Base-by-base conservation (phyloP, 768 basidiomycete genomes). In the Chiua virens region DNA sequence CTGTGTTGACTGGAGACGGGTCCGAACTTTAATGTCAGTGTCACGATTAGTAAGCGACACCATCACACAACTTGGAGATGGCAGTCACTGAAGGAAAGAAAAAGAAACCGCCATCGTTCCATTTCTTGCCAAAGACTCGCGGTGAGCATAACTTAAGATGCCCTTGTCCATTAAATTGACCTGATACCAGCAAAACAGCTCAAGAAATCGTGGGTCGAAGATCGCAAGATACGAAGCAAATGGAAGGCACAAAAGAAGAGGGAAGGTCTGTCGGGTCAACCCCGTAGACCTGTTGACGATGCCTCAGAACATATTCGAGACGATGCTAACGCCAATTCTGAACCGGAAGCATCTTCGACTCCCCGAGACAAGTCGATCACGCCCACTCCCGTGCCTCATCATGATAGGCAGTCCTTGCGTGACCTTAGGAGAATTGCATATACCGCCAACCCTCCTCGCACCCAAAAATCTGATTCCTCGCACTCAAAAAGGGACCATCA, bases 151-250 rank as follows among this genome's bases (percentile, higher is more conserved):
- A 32, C 40, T 23, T n/a, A 21, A 7, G 2, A 27, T 36, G 35
- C 37, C 17, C 37, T 23, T 8, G 39, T 20, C 5, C 15, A 47
- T 22, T 34, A 28, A 22, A 41, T 50, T 52, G 54, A 62, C 32
- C 36, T 6, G 20, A 50, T 39, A 46, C 22, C 55, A 92, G 92
- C 93, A 18, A 88, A 81, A 67, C 85, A 83, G 59, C 74, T 95
- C 51, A 95, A 92, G 70, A 79, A 81, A 64, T 78, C 81, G 51
- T 94, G 93, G 83, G 79, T 95, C 10, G 78, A 87, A 49, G 83
- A 78, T 53, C 79, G 79, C 52, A 92, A 91, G 71, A 79, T 91
- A 49, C 88, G 86, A 62, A 81, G 79, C 58, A 79, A 86, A 72
- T 92, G 90, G 87, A 86, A 79, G 61, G 75, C 80, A 32, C 75